A percentile compares a stretch with the other conserved stretches of the same genome.
Conservation (phyloP, 768 basidiomycete genomes). For the Tulasnella sp. region DNA sequence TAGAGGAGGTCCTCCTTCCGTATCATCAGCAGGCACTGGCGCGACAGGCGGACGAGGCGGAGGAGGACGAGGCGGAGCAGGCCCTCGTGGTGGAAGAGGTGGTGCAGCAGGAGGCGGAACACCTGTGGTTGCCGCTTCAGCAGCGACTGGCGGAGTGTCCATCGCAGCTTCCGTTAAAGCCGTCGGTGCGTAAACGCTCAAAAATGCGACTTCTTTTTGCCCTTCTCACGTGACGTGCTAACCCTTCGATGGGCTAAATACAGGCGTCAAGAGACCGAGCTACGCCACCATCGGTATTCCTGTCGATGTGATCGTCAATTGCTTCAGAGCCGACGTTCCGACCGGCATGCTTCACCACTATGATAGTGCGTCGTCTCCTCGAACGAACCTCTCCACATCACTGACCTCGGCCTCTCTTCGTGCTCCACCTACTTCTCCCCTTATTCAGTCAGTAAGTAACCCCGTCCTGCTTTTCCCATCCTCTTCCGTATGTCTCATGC, state of each 20-base stretch:
- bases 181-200: constrained; percentile 8
- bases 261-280: constrained; percentile 72
- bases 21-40: background rate
- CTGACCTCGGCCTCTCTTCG: constrained; percentile 7
- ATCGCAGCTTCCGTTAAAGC: background rate
- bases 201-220: background rate
- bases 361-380: constrained; percentile 59
- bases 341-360: constrained; percentile 73
- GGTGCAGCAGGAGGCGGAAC: constrained; percentile 20
- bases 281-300: constrained; percentile 61
- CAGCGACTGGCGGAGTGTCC: constrained; percentile 11
- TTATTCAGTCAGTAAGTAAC: constrained; percentile 51
- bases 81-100: background rate
- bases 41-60: constrained; percentile 7
- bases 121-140: constrained; percentile 4
- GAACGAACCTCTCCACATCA: background rate
- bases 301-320: constrained; percentile 57
- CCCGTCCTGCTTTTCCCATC: background rate
- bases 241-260: constrained; percentile 49
- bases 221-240: background rate
- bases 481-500: constrained; percentile 14
- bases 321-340: constrained; percentile 65
- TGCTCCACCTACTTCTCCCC: background rate
- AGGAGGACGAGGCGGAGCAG: constrained; percentile 13
- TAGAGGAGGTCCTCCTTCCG: background rate